These are phyloP conservation scores for Penicillium odoratum DNA, from an alignment of 495 filamentous ascomycete genomes.

Conservation along the genomic window DNA sequence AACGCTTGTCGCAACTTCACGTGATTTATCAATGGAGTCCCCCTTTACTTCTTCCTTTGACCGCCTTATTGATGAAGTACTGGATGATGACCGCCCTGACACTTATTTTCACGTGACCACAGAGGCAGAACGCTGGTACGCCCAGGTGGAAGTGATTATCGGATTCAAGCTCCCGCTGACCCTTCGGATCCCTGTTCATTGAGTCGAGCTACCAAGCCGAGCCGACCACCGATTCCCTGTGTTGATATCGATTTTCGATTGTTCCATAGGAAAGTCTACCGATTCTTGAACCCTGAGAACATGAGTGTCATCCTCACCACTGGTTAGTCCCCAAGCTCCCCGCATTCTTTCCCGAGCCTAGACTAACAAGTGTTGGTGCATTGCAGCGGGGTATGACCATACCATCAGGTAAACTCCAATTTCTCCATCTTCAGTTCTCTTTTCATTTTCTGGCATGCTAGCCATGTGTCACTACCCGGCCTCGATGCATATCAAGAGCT, in stretches of 20 bases:
- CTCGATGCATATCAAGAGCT: background rate
- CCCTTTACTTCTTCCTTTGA: background rate
- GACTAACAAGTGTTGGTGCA: conserved; percentile 28
- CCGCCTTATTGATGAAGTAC: background rate
- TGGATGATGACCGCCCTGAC: no score
- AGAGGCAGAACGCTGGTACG: background rate
- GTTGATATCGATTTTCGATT: background rate
- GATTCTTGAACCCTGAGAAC: conserved; percentile 7
- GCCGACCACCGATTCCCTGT: background rate
- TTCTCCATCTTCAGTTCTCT: background rate
- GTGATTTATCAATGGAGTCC: background rate
- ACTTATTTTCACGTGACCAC: background rate
- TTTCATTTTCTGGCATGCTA: background rate
- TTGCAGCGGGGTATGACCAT: conserved; percentile 92
- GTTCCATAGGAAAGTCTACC: background rate
- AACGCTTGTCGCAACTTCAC: background rate
- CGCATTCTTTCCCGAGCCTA: conserved; percentile 26
- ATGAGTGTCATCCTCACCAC: conserved; percentile 92
- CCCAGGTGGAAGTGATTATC: background rate
- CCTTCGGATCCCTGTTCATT: background rate
- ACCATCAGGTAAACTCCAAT: conserved; percentile 77
- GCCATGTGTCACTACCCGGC: background rate
- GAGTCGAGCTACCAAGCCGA: background rate
- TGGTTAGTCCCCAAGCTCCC: conserved; percentile 52
- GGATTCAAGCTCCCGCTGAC: background rate